Base-by-base conservation (phyloP, 2,329 filamentous ascomycete species). In the Aspergillus sojae region DNA sequence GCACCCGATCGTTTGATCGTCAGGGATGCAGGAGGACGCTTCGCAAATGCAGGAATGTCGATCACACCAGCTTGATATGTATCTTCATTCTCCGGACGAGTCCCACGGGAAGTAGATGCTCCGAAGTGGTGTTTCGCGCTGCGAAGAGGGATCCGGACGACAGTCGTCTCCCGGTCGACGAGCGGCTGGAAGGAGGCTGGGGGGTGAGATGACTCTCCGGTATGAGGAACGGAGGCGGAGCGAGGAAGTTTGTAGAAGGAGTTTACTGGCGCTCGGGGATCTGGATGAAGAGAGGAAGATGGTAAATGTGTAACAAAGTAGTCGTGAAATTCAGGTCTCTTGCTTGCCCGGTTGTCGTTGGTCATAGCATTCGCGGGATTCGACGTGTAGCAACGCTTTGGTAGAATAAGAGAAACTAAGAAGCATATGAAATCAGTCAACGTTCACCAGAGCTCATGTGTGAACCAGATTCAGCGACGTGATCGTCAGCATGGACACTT, bases 291-390 rank as follows among this genome's bases (percentile, higher is more conserved):
- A 4, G 94, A 97, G 16, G 93, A 96, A 21, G 93, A 96, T 5
- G 95, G 94, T 1, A 99, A 86, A 77, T 97, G 93, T 10, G 95
- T 97, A 64, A 98, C 92, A 78, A 99, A 99, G 82, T 99, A 98
- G 71, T 96, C 93, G 81, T 97, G 93, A 78, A 98, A 98, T 66
- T 79, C 77, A 55, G 86, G 85, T 58, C 79, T 81, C 62, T 70
- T 72, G 26, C 54, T 39, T 36, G 57, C 50, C 34, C 63, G 61
- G 23, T 57, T 60, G 41, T 58, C 57, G 60, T 66, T 61, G 19
- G 62, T 30, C 23, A 64, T 52, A 46, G 67, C 62, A 39, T 70
- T 69, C 28, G 71, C 69, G 60, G 63, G 70, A 61, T 23, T 36
- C 14, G 52, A 55, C 34, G 52, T 39, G 32, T 74, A 71, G 54